phyloP scores from a whole-genome alignment of 2,329 filamentous ascomycete genomes.

The Pestalotiopsis sp. region DNA sequence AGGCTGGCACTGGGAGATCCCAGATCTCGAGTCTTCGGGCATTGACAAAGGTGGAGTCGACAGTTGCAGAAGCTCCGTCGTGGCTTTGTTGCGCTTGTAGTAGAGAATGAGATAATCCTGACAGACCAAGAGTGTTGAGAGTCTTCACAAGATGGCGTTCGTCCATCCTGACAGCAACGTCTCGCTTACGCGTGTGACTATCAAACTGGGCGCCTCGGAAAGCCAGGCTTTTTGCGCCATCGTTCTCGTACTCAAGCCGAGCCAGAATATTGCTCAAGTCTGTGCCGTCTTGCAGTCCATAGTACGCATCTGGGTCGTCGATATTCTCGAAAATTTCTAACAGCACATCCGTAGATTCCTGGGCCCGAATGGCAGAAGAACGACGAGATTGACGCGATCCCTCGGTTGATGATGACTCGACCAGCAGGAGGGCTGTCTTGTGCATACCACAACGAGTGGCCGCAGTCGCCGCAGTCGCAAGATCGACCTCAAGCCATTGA shows the following conservation, averaged over 20 bases:
- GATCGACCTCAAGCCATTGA: conserved; percentile 86
- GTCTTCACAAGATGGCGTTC: conserved; percentile 74
- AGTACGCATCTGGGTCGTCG: conserved; percentile 95
- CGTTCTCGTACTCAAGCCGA: conserved; percentile 85
- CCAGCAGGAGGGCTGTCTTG: conserved; percentile 82
- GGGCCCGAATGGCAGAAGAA: conserved; percentile 60
- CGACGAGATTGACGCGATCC: conserved; percentile 62
- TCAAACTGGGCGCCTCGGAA: conserved; percentile 93
- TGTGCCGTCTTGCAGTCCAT: conserved; percentile 80
- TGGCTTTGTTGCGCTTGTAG: conserved; percentile 68
- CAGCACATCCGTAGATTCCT: conserved; percentile 69
- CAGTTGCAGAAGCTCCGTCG: conserved; percentile 58
- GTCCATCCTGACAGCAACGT: conserved; percentile 60
- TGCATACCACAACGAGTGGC: conserved; percentile 82
- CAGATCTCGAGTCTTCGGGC: conserved; percentile 86
- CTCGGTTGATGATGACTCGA: conserved; percentile 66
- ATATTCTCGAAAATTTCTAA: conserved; percentile 87
- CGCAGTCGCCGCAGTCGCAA: conserved; percentile 68
- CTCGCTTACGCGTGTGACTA: conserved; percentile 71
- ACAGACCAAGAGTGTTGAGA: conserved; percentile 78
- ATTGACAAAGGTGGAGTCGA: conserved; percentile 77
- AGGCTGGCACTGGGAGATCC: conserved; percentile 78
- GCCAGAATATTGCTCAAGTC: conserved; percentile 78
- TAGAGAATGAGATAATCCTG: conserved; percentile 82
- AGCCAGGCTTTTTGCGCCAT: conserved; percentile 83